phyloP scores from a whole-genome alignment of 1,139 yeast genomes.

The Geotrichum candidum region DNA sequence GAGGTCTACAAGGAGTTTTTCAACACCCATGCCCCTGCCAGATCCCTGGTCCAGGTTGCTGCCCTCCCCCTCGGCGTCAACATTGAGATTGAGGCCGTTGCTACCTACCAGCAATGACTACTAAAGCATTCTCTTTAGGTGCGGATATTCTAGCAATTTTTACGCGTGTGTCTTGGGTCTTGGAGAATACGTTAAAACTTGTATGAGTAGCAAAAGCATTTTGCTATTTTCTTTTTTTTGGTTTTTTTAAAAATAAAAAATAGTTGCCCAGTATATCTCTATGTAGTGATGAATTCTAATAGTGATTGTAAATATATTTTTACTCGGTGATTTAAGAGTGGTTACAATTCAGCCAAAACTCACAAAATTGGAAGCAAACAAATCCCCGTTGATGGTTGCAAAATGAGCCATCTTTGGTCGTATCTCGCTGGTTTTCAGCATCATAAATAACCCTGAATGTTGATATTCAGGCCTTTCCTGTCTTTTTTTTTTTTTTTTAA shows the following conservation, averaged over 20 bases:
- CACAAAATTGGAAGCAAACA: neutral
- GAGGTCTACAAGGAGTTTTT: slow-evolving; percentile 77
- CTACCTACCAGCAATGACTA: slow-evolving; percentile 31
- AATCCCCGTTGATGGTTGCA: neutral
- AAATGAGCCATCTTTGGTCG: neutral
- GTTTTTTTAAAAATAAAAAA: neutral
- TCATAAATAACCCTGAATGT: too few relatives aligned
- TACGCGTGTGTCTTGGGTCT: neutral
- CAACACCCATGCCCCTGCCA: slow-evolving; percentile 80
- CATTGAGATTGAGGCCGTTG: slow-evolving; percentile 68
- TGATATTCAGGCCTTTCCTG: too few relatives aligned
- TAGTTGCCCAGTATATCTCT: neutral
- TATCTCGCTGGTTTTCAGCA: too few relatives aligned
- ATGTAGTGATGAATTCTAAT: neutral
- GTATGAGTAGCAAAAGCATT: neutral
- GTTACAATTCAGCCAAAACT: neutral
- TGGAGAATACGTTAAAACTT: neutral
- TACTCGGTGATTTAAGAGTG: neutral
- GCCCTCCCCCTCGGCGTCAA: slow-evolving; percentile 79
- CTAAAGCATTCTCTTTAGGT: neutral
- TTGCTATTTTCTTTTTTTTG: neutral
- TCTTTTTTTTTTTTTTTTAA: too few relatives aligned
- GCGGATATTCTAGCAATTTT: neutral
- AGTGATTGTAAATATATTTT: neutral
- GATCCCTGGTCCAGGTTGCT: slow-evolving; percentile 91